Evolutionary conservation across 805 yeast genomes (phyloP), one percentile per base, ranked within the genome.

Genomic region (Hanseniaspora meyeri): DNA sequence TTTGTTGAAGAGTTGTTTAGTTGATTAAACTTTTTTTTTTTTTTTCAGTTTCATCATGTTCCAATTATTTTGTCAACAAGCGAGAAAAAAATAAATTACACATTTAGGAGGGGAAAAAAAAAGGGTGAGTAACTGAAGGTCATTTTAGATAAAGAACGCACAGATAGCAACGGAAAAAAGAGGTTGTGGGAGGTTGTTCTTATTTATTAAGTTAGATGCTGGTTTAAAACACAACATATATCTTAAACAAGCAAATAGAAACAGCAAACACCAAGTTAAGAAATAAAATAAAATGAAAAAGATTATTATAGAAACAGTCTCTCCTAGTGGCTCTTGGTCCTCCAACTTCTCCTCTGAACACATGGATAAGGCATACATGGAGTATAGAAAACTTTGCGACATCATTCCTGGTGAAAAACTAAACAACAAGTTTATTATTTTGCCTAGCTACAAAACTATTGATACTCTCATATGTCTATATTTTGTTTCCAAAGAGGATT

Each of bases 401-500:
- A 29, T 52, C 38, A 58, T 47, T 57, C 59, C 55, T 65, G 65
- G 2, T 60, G 20, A 58, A 9, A 49, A 58, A n/a, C 51, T 67
- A 11, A 62, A 85, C 42, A 95, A 95, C 0, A 77, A 57, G 24
- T 65, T 66, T 55, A 53, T 61, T 7, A 45, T 67, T 19, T 59
- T 67, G 5, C 66, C 67, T 11, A 64, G 66, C 39, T 60, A 58
- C 40, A 48, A 57, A n/a, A 59, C 61, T 12, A 52, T 57, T 3
- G 58, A 62, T 31, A 37, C 63, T 11, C 37, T 66, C 2, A 64
- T 85, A 29, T 90, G 83, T 0, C 86, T 95, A 63, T 69, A 87
- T 8, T 88, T 87, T 68, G 87, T 95, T 0, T 81, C 87, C 62
- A 70, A 75, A 29, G 72, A 72, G 49, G 75, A 76, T 1, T 64